Conservation (phyloP, 2,329 filamentous ascomycete genomes). For the Sporothrix pseudoabietina region DNA sequence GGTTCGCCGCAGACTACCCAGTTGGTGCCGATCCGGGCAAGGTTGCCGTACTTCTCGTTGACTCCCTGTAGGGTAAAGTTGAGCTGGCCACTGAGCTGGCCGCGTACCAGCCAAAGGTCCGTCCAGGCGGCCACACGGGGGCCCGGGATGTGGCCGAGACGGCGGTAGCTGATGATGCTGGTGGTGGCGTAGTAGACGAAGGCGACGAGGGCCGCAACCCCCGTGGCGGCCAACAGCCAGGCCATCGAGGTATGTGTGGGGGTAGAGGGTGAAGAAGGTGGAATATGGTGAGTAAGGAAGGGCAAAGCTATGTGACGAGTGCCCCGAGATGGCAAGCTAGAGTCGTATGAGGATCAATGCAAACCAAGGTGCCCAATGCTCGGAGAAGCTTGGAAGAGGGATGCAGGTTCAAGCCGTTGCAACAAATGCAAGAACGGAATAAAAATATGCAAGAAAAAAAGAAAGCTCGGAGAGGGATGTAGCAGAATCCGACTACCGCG, state of each 20-base stretch:
- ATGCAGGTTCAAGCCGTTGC: background rate
- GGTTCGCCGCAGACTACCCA: slow-evolving; percentile 41
- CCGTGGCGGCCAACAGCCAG: slow-evolving; percentile 9
- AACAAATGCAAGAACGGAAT: background rate
- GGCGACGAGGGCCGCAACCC: background rate
- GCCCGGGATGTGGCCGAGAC: slow-evolving; percentile 39
- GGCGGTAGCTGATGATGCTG: slow-evolving; percentile 24
- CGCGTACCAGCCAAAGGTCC: slow-evolving; percentile 40
- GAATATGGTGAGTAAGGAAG: background rate
- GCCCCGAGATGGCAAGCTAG: slow-evolving; percentile 6
- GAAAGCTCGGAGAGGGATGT: background rate
- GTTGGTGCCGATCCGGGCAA: slow-evolving; percentile 40
- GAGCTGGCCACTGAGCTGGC: slow-evolving; percentile 37
- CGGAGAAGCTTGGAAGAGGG: background rate
- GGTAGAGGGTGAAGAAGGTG: background rate
- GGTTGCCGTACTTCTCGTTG: slow-evolving; percentile 36
- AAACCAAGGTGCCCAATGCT: background rate
- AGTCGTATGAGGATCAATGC: slow-evolving; percentile 12
- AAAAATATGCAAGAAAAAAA: background rate
- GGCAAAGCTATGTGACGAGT: background rate
- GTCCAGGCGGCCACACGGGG: slow-evolving; percentile 39
- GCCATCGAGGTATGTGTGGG: slow-evolving; percentile 3
- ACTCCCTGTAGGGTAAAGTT: slow-evolving; percentile 37
- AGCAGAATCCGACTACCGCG: background rate
- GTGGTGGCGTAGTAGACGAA: slow-evolving; percentile 3